A percentile compares a stretch with the other conserved stretches of the same genome.
Evolutionary conservation across 2,329 filamentous ascomycete species (phyloP).

Genomic region (Fusarium bulbicola): DNA sequence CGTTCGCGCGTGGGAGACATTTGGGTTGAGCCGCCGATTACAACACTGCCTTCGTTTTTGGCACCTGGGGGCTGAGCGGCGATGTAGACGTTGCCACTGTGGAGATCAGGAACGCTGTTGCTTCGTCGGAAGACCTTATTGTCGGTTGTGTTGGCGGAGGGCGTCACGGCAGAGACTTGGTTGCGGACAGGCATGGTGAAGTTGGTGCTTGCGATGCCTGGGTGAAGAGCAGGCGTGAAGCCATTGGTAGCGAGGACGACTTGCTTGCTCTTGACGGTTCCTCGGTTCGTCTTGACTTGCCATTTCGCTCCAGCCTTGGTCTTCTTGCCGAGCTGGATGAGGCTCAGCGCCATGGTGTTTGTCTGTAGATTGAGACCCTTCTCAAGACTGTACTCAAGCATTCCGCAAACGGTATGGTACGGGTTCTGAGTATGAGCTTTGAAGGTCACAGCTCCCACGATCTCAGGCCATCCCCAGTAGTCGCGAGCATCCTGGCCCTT

Average conservation of each 20-base stretch:
- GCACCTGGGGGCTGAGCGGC: slow-evolving; percentile 8
- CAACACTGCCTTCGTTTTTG: slow-evolving; percentile 5
- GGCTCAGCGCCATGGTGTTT: slow-evolving; percentile 16
- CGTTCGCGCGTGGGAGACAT: slow-evolving; percentile 15
- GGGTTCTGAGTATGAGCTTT: slow-evolving; percentile 24
- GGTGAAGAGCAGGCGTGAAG: slow-evolving; percentile 15
- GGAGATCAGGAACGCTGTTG: slow-evolving; percentile 2
- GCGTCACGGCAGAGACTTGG: slow-evolving; percentile 2
- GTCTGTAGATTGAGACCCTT: slow-evolving; percentile 21
- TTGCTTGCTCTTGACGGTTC: slow-evolving; percentile 16
- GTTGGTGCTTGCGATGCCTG: slow-evolving; percentile 15
- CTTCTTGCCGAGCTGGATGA: slow-evolving; percentile 14
- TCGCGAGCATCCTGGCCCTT: slow-evolving; percentile 8
- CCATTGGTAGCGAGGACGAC: slow-evolving; percentile 26
- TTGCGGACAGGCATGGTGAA: slow-evolving; percentile 25
- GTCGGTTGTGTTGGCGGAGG: not conserved
- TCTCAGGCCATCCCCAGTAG: slow-evolving; percentile 24
- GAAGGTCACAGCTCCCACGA: slow-evolving; percentile 12
- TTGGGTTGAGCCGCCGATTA: slow-evolving; percentile 14
- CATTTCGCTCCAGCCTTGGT: not conserved
- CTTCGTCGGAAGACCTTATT: slow-evolving; percentile 10
- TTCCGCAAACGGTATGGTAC: slow-evolving; percentile 15
- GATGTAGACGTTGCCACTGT: slow-evolving; percentile 23
- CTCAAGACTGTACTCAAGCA: slow-evolving; percentile 11
- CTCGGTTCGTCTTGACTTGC: slow-evolving; percentile 21